These are phyloP conservation scores for Claviceps purpurea DNA, from an alignment of 2,329 filamentous ascomycete species.

Conservation along the genomic window DNA sequence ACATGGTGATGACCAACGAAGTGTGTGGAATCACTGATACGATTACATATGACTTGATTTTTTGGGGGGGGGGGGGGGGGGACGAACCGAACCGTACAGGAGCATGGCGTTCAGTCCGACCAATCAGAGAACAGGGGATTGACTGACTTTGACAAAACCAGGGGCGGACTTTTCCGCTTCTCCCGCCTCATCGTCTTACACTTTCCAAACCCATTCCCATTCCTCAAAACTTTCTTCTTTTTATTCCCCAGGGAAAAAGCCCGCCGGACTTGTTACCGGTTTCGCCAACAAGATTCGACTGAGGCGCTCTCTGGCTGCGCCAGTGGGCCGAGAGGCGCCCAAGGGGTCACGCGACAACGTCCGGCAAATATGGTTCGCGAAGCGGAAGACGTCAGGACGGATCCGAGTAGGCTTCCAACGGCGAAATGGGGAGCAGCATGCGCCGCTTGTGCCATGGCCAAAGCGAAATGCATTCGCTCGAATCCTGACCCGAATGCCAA, in stretches of 20 bases:
- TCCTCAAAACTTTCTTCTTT: background rate
- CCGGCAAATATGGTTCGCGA: conserved; percentile 2
- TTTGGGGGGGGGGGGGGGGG: background rate
- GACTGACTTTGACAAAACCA: background rate
- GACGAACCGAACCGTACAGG: background rate
- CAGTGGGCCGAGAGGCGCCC: background rate
- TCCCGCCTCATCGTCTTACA: conserved; percentile 1
- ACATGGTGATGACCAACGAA: too few species aligned
- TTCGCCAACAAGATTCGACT: background rate
- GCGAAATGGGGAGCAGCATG: conserved; percentile 38
- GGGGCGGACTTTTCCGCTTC: conserved; percentile 8
- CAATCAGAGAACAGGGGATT: conserved; percentile 5
- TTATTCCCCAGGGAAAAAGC: conserved; percentile 5
- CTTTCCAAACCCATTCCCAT: background rate
- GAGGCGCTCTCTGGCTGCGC: background rate
- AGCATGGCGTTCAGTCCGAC: background rate
- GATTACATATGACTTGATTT: too few species aligned
- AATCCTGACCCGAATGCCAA: conserved; percentile 23
- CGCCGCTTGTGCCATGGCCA: conserved; percentile 32
- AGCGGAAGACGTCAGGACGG: conserved; percentile 2
- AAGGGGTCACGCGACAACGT: too few species aligned
- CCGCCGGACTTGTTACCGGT: conserved; percentile 9
- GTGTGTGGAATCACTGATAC: too few species aligned
- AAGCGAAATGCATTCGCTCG: conserved; percentile 36
- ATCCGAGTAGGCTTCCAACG: conserved; percentile 20